Conservation (phyloP, 441 rosid species). For the Aquilaria agallochum region DNA sequence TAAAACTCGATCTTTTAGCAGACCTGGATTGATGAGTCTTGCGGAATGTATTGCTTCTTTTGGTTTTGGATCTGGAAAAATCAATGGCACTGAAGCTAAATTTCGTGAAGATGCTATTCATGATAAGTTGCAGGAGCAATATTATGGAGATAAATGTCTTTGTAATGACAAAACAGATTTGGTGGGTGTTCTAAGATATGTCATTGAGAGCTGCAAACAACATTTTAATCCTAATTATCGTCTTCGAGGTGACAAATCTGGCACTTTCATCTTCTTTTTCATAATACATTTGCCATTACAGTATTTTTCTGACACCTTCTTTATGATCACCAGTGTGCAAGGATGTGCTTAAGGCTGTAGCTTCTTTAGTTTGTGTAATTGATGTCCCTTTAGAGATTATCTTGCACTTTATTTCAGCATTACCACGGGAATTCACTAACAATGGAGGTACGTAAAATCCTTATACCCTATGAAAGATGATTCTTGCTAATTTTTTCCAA, state of each 20-base stretch:
- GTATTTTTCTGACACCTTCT: conserved; percentile 15
- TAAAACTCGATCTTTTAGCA: conserved; percentile 72
- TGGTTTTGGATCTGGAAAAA: conserved; percentile 39
- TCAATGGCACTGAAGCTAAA: conserved; percentile 23
- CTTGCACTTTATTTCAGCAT: conserved; percentile 67
- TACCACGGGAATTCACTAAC: conserved; percentile 86
- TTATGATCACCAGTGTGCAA: conserved; percentile 50
- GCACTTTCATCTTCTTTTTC: conserved; percentile 15
- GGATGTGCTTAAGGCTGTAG: conserved; percentile 67
- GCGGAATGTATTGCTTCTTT: conserved; percentile 79
- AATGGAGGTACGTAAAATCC: conserved; percentile 59
- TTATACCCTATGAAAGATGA: no score
- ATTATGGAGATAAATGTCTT: conserved; percentile 22
- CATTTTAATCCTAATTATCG: conserved; percentile 97
- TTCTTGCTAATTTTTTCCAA: no score
- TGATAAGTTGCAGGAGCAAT: conserved; percentile 26
- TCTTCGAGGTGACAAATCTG: conserved; percentile 59
- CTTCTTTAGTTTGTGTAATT: conserved; percentile 41
- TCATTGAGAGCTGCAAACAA: conserved; percentile 89
- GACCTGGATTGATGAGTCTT: conserved; percentile 92
- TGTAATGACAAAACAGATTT: conserved; percentile 39
- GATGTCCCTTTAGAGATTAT: conserved; percentile 71
- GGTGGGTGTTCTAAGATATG: conserved; percentile 71
- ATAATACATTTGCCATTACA: conserved; percentile 8
- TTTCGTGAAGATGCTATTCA: conserved; percentile 22